Evolutionary conservation across 2,329 filamentous ascomycete species (phyloP).

Genomic region (Mycosphaerella sp.): DNA sequence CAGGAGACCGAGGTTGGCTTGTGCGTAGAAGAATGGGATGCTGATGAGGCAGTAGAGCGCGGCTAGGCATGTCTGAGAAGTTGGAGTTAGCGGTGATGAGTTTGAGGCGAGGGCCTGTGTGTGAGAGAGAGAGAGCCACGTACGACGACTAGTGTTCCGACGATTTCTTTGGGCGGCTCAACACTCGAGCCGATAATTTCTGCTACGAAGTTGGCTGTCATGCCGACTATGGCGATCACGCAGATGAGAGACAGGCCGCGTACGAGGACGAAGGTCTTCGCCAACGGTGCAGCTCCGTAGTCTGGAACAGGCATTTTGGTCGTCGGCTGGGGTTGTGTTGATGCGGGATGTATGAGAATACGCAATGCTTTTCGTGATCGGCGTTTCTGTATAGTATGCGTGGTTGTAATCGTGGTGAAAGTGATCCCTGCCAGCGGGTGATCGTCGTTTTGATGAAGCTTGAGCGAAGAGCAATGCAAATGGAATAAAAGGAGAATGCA

Average conservation of each 20-base stretch:
- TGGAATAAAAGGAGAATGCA: constrained; percentile 6
- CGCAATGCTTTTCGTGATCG: constrained; percentile 9
- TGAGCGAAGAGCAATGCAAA: not conserved
- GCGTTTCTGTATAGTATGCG: constrained; percentile 8
- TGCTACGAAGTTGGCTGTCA: constrained; percentile 75
- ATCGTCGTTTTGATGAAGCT: constrained; percentile 10
- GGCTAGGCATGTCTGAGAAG: constrained; percentile 63
- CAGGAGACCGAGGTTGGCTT: constrained; percentile 68
- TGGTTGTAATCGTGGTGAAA: constrained; percentile 9
- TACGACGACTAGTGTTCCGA: constrained; percentile 76
- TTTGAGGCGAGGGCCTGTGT: not conserved
- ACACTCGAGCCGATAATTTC: constrained; percentile 63
- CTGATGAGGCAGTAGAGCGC: constrained; percentile 64
- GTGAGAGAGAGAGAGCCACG: constrained; percentile 37
- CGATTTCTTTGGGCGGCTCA: constrained; percentile 63
- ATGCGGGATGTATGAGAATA: constrained; percentile 1
- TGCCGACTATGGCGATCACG: constrained; percentile 71
- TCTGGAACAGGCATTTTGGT: constrained; percentile 49
- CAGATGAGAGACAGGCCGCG: constrained; percentile 64
- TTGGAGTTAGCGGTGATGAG: not conserved
- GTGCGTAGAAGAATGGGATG: constrained; percentile 75
- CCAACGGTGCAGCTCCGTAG: constrained; percentile 62
- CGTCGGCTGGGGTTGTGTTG: constrained; percentile 2
- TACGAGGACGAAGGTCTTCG: constrained; percentile 69
- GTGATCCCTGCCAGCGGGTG: constrained; percentile 27